A percentile compares a stretch with the other conserved stretches of the same genome.
Evolutionary conservation across 169 alveolate species (phyloP).

Genomic region (Besnoitia besnoiti): DNA sequence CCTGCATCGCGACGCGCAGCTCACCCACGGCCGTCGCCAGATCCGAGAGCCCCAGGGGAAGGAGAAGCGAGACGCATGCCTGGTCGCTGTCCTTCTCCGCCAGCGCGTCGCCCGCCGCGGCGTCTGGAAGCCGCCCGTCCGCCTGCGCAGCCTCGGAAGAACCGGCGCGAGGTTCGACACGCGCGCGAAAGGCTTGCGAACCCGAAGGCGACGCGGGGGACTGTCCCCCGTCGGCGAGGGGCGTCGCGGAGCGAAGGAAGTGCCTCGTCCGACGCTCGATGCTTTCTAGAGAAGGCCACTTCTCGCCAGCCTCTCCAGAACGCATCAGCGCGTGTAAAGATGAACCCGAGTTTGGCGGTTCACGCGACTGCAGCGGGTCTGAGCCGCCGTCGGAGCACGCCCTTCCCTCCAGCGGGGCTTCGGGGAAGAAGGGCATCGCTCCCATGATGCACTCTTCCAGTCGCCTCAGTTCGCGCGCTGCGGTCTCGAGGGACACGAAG

Average conservation of each 20-base stretch:
- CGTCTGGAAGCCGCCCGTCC: too few species aligned
- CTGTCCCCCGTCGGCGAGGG: neutral
- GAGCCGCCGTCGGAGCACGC: neutral
- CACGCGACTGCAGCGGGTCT: neutral
- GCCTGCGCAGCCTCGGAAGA: too few species aligned
- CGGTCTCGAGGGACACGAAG: neutral
- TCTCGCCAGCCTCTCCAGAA: neutral
- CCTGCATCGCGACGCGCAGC: neutral
- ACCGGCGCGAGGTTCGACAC: too few species aligned
- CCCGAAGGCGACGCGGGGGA: too few species aligned
- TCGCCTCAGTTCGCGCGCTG: neutral
- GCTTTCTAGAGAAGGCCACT: neutral
- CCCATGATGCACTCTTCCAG: conserved; percentile 4
- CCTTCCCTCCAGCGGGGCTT: neutral
- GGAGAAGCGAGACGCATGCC: neutral
- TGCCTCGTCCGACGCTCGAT: neutral
- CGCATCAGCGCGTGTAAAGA: too few species aligned
- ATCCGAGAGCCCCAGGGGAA: neutral
- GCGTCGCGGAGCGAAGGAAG: neutral
- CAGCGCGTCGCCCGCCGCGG: too few species aligned
- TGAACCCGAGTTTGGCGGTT: neutral
- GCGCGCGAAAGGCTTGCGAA: too few species aligned
- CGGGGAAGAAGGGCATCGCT: conserved; percentile 7
- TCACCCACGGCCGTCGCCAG: neutral
- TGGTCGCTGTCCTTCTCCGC: neutral